Evolutionary conservation across 1,139 yeast species (phyloP).

Genomic region (Eremothecium sinecaudum): DNA sequence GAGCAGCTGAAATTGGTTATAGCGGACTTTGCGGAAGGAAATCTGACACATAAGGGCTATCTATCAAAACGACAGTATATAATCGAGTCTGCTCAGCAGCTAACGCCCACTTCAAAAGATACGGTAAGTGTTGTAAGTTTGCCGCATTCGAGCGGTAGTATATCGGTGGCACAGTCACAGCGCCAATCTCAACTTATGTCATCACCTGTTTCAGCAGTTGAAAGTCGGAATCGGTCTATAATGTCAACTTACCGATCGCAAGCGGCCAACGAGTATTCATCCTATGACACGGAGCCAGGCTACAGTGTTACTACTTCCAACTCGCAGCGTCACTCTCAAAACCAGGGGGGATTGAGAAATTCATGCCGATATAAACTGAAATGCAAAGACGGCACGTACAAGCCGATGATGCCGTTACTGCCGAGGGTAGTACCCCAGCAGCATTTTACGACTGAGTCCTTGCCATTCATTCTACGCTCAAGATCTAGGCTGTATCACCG

Average conservation of each 20-base stretch:
- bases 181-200: neutral
- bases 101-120: slow-evolving; percentile 9
- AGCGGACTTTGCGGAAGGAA: slow-evolving; percentile 52
- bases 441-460: slow-evolving; percentile 49
- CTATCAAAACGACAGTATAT: slow-evolving; percentile 44
- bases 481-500: slow-evolving; percentile 58
- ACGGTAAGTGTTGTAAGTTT: slow-evolving; percentile 1
- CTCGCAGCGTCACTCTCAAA: slow-evolving; percentile 10
- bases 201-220: slow-evolving; percentile 1
- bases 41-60: slow-evolving; percentile 60
- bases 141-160: neutral
- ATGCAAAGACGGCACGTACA: slow-evolving; percentile 14
- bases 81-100: slow-evolving; percentile 25
- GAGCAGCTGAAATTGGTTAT: slow-evolving; percentile 36
- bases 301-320: slow-evolving; percentile 26
- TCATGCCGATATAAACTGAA: neutral
- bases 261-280: slow-evolving; percentile 6
- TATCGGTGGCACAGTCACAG: neutral
- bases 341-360: neutral
- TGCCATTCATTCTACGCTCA: slow-evolving; percentile 63
- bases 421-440: slow-evolving; percentile 42
- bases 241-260: slow-evolving; percentile 4
- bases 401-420: slow-evolving; percentile 46
- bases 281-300: slow-evolving; percentile 14
- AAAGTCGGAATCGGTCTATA: slow-evolving; percentile 1